A percentile compares a stretch with the other conserved stretches of the same genome.
Conservation (phyloP, 2,329 filamentous ascomycete genomes). For the Atkinsonella hypoxylon region DNA sequence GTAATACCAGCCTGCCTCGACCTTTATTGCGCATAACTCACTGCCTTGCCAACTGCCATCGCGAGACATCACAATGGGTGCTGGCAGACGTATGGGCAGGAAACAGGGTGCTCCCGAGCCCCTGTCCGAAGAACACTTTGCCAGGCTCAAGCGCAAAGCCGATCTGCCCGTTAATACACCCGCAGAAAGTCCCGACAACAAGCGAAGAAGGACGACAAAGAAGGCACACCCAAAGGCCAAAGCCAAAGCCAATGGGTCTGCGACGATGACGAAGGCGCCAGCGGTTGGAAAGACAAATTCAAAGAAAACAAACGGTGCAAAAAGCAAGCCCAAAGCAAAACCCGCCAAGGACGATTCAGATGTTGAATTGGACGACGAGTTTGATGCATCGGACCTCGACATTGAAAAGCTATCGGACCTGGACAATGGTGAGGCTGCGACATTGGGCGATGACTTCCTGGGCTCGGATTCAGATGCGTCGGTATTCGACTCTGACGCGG, state of each 20-base stretch:
- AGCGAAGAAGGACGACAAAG: slow-evolving; percentile 11
- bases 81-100: slow-evolving; percentile 73
- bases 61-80: slow-evolving; percentile 54
- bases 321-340: slow-evolving; percentile 21
- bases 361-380: slow-evolving; percentile 27
- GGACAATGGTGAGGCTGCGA: slow-evolving; percentile 26
- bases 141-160: slow-evolving; percentile 76
- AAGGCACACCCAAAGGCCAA: slow-evolving; percentile 14
- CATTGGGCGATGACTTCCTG: slow-evolving; percentile 47
- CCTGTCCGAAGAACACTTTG: slow-evolving; percentile 68
- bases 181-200: slow-evolving; percentile 29
- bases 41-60: too few relatives aligned
- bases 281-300: slow-evolving; percentile 11
- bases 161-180: slow-evolving; percentile 51
- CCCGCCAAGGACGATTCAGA: slow-evolving; percentile 15
- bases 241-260: slow-evolving; percentile 4
- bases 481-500: slow-evolving; percentile 60
- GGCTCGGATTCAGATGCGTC: slow-evolving; percentile 43
- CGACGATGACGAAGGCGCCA: not conserved
- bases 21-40: too few relatives aligned
- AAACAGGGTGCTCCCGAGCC: slow-evolving; percentile 83
- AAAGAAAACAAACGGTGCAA: slow-evolving; percentile 12
- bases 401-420: slow-evolving; percentile 27
- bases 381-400: slow-evolving; percentile 35
- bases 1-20: too few relatives aligned